phyloP scores from a whole-genome alignment of 768 basidiomycete species.

The Suillus lakei region DNA sequence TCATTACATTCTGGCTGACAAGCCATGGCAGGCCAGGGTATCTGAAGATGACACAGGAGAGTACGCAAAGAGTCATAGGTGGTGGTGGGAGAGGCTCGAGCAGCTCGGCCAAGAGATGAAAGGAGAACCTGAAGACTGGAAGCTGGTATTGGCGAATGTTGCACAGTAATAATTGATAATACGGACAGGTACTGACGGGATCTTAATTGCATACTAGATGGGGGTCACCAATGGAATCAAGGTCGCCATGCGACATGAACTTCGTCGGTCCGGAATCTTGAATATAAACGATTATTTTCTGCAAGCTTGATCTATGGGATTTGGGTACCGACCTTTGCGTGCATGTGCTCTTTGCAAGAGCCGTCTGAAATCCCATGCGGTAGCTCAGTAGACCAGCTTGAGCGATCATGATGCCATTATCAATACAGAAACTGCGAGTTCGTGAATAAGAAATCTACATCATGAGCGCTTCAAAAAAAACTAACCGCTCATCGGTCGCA shows the following conservation, averaged over 20 bases:
- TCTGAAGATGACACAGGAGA: slow-evolving; percentile 44
- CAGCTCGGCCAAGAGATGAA: slow-evolving; percentile 47
- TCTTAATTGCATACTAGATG: not conserved
- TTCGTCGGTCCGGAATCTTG: slow-evolving; percentile 92
- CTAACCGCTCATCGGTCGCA: slow-evolving; percentile 93
- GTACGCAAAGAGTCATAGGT: slow-evolving; percentile 60
- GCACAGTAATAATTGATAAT: slow-evolving; percentile 22
- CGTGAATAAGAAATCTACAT: slow-evolving; percentile 2
- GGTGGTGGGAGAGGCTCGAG: slow-evolving; percentile 83
- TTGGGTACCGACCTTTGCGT: slow-evolving; percentile 77
- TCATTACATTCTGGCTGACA: slow-evolving; percentile 86
- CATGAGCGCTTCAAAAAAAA: slow-evolving; percentile 5
- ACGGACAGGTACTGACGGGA: too few relatives aligned
- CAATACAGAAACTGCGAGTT: slow-evolving; percentile 90
- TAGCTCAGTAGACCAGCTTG: slow-evolving; percentile 93
- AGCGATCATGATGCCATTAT: slow-evolving; percentile 99
- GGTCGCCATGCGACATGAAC: slow-evolving; percentile 89
- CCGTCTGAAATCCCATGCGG: slow-evolving; percentile 87
- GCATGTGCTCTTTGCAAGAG: slow-evolving; percentile 80
- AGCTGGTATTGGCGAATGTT: slow-evolving; percentile 56
- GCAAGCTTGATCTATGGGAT: not conserved
- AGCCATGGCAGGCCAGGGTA: slow-evolving; percentile 76
- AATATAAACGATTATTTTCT: slow-evolving; percentile 11
- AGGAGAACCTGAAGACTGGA: slow-evolving; percentile 52
- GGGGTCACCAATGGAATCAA: not conserved